Base-by-base conservation (phyloP, 805 yeast genomes). In the Priceomyces medius region DNA sequence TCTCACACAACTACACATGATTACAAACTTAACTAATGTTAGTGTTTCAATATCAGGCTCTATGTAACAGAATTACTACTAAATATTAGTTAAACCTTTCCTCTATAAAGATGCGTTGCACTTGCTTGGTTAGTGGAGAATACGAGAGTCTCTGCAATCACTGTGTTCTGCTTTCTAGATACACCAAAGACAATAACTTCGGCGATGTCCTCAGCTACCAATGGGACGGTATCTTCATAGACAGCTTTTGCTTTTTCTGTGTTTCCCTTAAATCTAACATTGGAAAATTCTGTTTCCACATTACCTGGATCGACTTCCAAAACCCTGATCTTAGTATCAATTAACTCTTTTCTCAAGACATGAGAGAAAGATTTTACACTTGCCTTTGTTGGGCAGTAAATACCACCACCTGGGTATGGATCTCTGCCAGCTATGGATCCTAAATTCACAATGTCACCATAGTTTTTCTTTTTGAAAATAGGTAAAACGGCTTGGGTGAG, bases 41-140 rank as follows among this genome's bases (percentile, higher is more conserved):
- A n/a, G n/a, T n/a, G n/a, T n/a, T n/a, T n/a, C n/a, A n/a, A n/a
- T n/a, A n/a, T n/a, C n/a, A n/a, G n/a, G n/a, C n/a, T n/a, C n/a
- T n/a, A n/a, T n/a, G n/a, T n/a, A n/a, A n/a, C n/a, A n/a, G n/a
- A n/a, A n/a, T n/a, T n/a, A n/a, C n/a, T n/a, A n/a, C n/a, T n/a
- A n/a, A n/a, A n/a, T n/a, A n/a, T n/a, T n/a, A n/a, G n/a, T n/a
- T n/a, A 33, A 35, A 18, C 35, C 20, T 24, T 23, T 23, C 44
- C 46, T 41, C 55, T 45, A 69, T 81, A 71, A 26, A 83, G 62
- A 56, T 83, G 87, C 51, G 72, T 66, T 6, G 95, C 81, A 44
- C 86, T 76, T 3, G 95, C 96, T 71, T 90, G 97, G 68, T 85
- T 83, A 35, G 81, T 76, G 13, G 96, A 87, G 68, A 89, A 87